Percentiles rank a stretch among this genome's conserved stretches.
Evolutionary conservation across 2,329 filamentous ascomycete species (phyloP).

Genomic region (Teratosphaeria gauchensis): DNA sequence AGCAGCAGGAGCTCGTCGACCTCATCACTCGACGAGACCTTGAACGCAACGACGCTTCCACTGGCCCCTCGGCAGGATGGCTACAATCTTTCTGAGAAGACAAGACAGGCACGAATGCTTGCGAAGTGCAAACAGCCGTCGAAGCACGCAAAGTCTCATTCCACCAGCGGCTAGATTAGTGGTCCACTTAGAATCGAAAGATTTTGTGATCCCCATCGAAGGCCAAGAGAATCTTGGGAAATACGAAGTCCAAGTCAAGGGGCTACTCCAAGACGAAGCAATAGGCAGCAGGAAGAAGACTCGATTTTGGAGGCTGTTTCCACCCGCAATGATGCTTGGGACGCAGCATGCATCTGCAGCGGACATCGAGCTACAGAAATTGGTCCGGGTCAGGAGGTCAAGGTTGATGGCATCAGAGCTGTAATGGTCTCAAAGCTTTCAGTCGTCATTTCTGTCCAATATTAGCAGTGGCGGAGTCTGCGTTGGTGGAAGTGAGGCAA

Average conservation of each 20-base stretch:
- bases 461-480: background rate
- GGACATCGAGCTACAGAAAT: background rate
- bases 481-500: background rate
- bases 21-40: conserved; percentile 13
- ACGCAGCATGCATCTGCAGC: background rate
- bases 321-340: conserved; percentile 36
- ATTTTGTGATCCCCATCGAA: background rate
- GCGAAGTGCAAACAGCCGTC: conserved; percentile 23
- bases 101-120: conserved; percentile 15
- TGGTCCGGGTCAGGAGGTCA: background rate
- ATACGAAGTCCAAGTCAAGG: background rate
- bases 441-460: no score
- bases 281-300: background rate
- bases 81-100: conserved; percentile 21
- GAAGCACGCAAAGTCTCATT: conserved; percentile 16
- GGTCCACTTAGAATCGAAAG: background rate
- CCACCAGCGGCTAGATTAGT: background rate
- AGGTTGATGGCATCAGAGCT: background rate
- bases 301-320: conserved; percentile 25
- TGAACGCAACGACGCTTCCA: conserved; percentile 19
- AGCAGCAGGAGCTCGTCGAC: conserved; percentile 15
- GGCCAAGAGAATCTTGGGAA: background rate
- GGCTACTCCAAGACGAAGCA: background rate
- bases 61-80: conserved; percentile 23
- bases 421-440: background rate